These are phyloP conservation scores for Mycena crocata DNA, from an alignment of 768 basidiomycete species.

Conservation along the genomic window DNA sequence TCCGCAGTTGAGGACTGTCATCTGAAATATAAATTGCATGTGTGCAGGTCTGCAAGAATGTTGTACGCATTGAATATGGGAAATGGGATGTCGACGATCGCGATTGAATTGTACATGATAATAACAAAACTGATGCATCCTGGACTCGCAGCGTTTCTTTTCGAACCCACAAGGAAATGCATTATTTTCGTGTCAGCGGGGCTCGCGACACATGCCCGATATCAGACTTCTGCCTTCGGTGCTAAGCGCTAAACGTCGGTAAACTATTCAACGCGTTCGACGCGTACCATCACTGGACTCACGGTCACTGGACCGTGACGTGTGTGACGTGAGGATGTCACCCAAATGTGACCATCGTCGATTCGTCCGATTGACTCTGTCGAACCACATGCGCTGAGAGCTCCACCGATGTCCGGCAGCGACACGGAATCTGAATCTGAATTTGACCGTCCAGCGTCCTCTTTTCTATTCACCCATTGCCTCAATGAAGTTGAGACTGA, in stretches of 20 bases:
- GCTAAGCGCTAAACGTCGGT: too few species aligned
- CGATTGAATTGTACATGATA: constrained; percentile 10
- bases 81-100: constrained; percentile 18
- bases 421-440: constrained; percentile 65
- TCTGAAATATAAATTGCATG: background rate
- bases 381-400: background rate
- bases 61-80: constrained; percentile 7
- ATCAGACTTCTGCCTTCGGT: too few species aligned
- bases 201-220: too few species aligned
- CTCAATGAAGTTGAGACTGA: background rate
- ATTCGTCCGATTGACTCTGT: background rate
- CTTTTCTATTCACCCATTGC: background rate
- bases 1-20: background rate
- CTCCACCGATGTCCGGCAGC: constrained; percentile 45
- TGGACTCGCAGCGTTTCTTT: too few species aligned
- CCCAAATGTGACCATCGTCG: too few species aligned
- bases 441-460: background rate
- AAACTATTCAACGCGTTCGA: too few species aligned
- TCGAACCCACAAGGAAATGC: too few species aligned
- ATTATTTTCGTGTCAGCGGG: too few species aligned
- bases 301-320: too few species aligned
- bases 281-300: too few species aligned
- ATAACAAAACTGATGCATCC: too few species aligned
- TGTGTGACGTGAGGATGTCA: too few species aligned
- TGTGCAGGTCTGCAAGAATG: constrained; percentile 15